These are phyloP conservation scores for Plectosphaerella sp. DNA, from an alignment of 2,329 filamentous ascomycete species.

Conservation along the genomic window DNA sequence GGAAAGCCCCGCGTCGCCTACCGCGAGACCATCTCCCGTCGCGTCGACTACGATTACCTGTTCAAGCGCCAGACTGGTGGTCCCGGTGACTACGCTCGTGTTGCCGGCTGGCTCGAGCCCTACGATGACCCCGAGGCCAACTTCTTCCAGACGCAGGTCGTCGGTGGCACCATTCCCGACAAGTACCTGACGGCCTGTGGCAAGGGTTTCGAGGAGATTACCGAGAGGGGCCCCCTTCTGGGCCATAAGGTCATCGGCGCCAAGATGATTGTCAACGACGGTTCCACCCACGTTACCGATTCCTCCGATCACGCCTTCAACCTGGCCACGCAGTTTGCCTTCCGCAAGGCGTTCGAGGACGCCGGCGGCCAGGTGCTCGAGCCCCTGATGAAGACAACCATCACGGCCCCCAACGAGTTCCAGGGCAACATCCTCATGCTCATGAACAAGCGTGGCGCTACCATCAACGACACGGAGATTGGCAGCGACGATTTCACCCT, in stretches of 20 bases:
- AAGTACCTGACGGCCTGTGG: conserved; percentile 93
- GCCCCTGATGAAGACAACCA: conserved; percentile 96
- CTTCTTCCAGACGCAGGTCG: conserved; percentile 79
- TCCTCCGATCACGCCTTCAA: conserved; percentile 97
- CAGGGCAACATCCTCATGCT: conserved; percentile 93
- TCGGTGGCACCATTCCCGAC: conserved; percentile 87
- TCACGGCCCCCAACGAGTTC: conserved; percentile 95
- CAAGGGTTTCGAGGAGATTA: conserved; percentile 85
- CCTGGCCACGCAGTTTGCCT: conserved; percentile 90
- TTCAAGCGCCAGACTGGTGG: conserved; percentile 95
- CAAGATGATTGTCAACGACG: conserved; percentile 90
- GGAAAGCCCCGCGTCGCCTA: conserved; percentile 96
- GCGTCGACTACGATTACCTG: conserved; percentile 83
- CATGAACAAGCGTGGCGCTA: conserved; percentile 93
- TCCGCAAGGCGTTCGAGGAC: conserved; percentile 85
- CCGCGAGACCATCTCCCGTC: conserved; percentile 82
- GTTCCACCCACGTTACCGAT: conserved; percentile 95
- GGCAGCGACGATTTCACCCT: conserved; percentile 92
- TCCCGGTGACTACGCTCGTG: conserved; percentile 90
- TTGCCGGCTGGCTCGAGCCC: conserved; percentile 88
- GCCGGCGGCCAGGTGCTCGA: conserved; percentile 83
- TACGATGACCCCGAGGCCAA: conserved; percentile 69
- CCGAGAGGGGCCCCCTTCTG: conserved; percentile 82
- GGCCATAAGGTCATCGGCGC: conserved; percentile 90
- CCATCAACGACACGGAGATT: conserved; percentile 93